These are phyloP conservation scores for Ogataea nonfermentans DNA, from an alignment of 805 yeast genomes.

Conservation along the genomic window DNA sequence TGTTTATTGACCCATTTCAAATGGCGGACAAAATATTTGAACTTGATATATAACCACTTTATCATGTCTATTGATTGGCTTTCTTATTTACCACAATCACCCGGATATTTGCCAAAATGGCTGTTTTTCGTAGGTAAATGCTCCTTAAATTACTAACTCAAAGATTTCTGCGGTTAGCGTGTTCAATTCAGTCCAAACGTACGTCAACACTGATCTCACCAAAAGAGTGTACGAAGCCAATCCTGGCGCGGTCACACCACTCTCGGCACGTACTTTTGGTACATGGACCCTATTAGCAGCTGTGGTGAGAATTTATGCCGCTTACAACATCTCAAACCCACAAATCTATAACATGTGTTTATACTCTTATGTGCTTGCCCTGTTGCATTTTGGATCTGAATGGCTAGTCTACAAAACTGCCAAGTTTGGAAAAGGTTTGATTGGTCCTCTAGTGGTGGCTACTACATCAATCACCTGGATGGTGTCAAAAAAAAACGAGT, in stretches of 20 bases:
- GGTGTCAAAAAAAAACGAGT: slow-evolving; percentile 65
- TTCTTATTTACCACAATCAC: slow-evolving; percentile 39
- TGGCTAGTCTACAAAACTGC: slow-evolving; percentile 80
- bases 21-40: slow-evolving; percentile 6
- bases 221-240: slow-evolving; percentile 71
- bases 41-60: background rate
- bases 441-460: slow-evolving; percentile 86
- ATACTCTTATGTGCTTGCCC: slow-evolving; percentile 79
- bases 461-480: slow-evolving; percentile 78
- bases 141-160: slow-evolving; percentile 13
- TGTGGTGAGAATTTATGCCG: slow-evolving; percentile 82
- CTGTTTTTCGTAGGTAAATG: slow-evolving; percentile 52
- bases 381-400: slow-evolving; percentile 78
- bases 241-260: slow-evolving; percentile 54
- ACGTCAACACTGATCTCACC: slow-evolving; percentile 67
- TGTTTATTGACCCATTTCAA: slow-evolving; percentile 5
- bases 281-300: slow-evolving; percentile 94
- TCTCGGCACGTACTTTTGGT: slow-evolving; percentile 96
- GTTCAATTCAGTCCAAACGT: slow-evolving; percentile 87
- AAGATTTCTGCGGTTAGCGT: slow-evolving; percentile 79
- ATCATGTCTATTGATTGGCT: slow-evolving; percentile 15
- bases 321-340: slow-evolving; percentile 66
- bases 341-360: slow-evolving; percentile 77
- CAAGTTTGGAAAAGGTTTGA: slow-evolving; percentile 80
- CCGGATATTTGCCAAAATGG: slow-evolving; percentile 75